Evolutionary conservation across 169 alveolate genomes (phyloP), one percentile per base, ranked within the genome.

Genomic region (Plasmodium sp.): DNA sequence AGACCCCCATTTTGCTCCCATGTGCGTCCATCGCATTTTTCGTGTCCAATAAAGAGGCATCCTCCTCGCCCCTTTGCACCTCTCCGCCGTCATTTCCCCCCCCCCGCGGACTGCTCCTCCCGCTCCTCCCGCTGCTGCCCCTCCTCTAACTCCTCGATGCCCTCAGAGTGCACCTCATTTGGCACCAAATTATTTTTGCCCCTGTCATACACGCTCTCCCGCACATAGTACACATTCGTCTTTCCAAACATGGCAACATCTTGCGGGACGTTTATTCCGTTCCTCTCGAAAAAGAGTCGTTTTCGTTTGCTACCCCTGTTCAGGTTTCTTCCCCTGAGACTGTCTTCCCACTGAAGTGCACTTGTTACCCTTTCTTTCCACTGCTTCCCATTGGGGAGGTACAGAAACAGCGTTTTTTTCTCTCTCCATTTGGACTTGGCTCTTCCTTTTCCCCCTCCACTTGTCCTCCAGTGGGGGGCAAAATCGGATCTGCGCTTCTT

Each of bases 171-270:
- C 51, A 88, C 73, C 43, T 88, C 94, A 43, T 88, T 88, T 48
- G 81, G 83, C 16, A 88, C 73, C 79, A 88, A 88, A 58, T 88
- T 88, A 43, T 88, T 88, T 41, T 79, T 34, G 43, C 71, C 48
- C 71, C 82, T 62, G 79, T 88, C 54, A 34, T 88, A 88, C 27
- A 88, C 81, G 58, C 86, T 88, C 72, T 88, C 90, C 74, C 94
- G 54, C 82, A 88, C 71, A 45, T 88, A 88, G 54, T 88, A 88
- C 22, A 88, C 75, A 41, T 88, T 88, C 33, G 88, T 88, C 34
- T 80, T 79, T 36, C 94, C 94, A 88, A 88, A 88, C 94, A 88
- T 88, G n/a, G 94, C 94, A 22, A 88, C 74, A 77, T 88, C 94
- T 54, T 56, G 33, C 3, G 94, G 94, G 31, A 88, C 84, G 33